Conservation (phyloP, 2,329 filamentous ascomycete species). For the Ophiobolus disseminans region DNA sequence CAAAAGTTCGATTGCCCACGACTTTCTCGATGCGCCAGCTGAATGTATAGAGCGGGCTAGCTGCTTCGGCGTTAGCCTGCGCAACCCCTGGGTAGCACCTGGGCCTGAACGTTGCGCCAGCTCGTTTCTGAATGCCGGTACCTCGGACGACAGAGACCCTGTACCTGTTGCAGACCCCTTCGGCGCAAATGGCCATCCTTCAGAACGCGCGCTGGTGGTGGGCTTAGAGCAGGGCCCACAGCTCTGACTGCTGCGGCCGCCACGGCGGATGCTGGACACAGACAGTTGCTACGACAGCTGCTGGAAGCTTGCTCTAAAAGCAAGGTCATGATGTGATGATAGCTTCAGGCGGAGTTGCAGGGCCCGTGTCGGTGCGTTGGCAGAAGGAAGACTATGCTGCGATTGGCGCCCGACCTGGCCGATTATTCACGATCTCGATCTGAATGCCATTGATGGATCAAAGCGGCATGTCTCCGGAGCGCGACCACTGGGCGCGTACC, state of each 20-base stretch:
- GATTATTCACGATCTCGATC: conserved; percentile 16
- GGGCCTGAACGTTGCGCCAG: conserved; percentile 33
- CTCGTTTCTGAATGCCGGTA: conserved; percentile 17
- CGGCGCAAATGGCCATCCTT: neutral
- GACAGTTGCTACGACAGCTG: neutral
- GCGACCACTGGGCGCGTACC: conserved; percentile 16
- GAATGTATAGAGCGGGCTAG: conserved; percentile 6
- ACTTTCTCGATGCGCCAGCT: conserved; percentile 20
- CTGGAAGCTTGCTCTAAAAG: neutral
- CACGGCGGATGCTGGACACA: neutral
- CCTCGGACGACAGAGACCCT: conserved; percentile 10
- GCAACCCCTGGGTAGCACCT: conserved; percentile 15
- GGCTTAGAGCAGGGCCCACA: neutral
- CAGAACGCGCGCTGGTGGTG: neutral
- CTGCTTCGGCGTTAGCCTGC: neutral
- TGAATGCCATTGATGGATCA: conserved; percentile 4
- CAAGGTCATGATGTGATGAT: too few relatives aligned
- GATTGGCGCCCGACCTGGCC: conserved; percentile 20
- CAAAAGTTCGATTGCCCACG: conserved; percentile 25
- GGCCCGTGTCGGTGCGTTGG: conserved; percentile 17
- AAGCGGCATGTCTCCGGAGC: conserved; percentile 17
- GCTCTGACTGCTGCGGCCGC: neutral
- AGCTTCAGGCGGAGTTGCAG: conserved; percentile 8
- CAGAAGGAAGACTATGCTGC: conserved; percentile 9
- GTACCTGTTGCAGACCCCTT: neutral